These are phyloP conservation scores for Solanum chiquidenum DNA, from an alignment of 257 asterid genomes.

Conservation along the genomic window DNA sequence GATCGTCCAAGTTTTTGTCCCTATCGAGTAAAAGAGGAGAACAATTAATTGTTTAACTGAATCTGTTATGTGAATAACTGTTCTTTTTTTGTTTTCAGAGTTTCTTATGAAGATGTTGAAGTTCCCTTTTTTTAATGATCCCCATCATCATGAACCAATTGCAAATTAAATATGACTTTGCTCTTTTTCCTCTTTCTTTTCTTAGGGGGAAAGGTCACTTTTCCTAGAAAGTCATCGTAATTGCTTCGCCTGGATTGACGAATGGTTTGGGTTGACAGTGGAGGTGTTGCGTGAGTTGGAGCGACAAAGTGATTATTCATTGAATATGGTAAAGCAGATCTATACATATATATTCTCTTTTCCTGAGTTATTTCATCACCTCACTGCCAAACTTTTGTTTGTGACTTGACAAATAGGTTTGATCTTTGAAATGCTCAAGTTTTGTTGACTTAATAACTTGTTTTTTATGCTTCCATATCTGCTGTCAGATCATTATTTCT, in stretches of 20 bases:
- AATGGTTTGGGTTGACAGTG: constrained; percentile 64
- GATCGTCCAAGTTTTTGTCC: not conserved
- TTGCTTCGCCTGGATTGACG: constrained; percentile 80
- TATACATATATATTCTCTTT: not conserved
- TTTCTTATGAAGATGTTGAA: not conserved
- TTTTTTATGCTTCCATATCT: not conserved
- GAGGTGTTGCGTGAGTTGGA: constrained; percentile 82
- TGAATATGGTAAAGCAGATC: constrained; percentile 44
- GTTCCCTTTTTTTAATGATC: not conserved
- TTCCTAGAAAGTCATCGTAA: constrained; percentile 79
- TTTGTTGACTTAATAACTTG: not conserved
- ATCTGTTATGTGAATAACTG: not conserved
- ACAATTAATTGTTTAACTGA: not conserved
- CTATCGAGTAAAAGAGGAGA: not conserved
- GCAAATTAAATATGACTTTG: not conserved
- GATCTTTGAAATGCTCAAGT: not conserved
- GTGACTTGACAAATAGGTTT: not conserved
- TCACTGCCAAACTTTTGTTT: not conserved
- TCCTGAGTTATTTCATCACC: not conserved
- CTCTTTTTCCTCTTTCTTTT: not conserved
- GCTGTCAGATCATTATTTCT: not conserved
- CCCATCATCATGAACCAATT: not conserved
- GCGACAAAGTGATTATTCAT: constrained; percentile 56
- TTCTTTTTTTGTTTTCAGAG: not conserved
- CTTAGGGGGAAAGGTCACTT: constrained; percentile 84